Base-by-base conservation (phyloP, 768 basidiomycete genomes). In the Tylopilus balloui region DNA sequence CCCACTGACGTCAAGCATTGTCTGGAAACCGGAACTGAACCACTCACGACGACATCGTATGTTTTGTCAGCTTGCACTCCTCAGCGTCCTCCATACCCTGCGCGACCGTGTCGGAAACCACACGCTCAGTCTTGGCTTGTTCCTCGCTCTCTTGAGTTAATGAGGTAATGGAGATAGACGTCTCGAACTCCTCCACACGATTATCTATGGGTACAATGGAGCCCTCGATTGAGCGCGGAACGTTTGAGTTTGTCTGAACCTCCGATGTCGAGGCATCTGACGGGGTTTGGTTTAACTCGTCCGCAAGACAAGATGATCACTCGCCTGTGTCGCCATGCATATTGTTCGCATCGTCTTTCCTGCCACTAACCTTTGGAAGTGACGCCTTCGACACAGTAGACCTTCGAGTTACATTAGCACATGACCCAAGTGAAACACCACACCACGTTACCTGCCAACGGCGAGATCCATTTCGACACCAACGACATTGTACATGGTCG, bases 31-130 rank as follows among this genome's bases (percentile, higher is more conserved):
- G 12, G 28, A 29, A 23, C 10, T n/a, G 13, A 23, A 29, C n/a
- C 19, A 46, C 48, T 43, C 37, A 54, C 54, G n/a, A 36, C 31
- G 40, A 42, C 10, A 8, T 37, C 13, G 17, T 29, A 7, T 11
- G 5, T 12, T 13, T 3, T 9, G 36, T 36, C 44, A 35, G 8
- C 13, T 35, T 9, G 15, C 6, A 6, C 29, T 31, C 24, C 4
- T 24, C 14, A 3, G 14, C 17, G 2, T 17, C 36, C 0, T 25
- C 10, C n/a, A 3, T 27, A 25, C 9, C 41, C 13, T 27, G 47
- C 14, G 9, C 10, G 17, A 4, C n/a, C 19, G 23, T 21, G 13
- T 23, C 24, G 20, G 4, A 37, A 21, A 20, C 42, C 29, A 40
- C 20, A 20, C 7, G 14, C 11, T 25, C 38, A 17, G 3, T 11